Evolutionary conservation across 2,329 filamentous ascomycete species (phyloP).

Genomic region (Botryotinia convoluta): DNA sequence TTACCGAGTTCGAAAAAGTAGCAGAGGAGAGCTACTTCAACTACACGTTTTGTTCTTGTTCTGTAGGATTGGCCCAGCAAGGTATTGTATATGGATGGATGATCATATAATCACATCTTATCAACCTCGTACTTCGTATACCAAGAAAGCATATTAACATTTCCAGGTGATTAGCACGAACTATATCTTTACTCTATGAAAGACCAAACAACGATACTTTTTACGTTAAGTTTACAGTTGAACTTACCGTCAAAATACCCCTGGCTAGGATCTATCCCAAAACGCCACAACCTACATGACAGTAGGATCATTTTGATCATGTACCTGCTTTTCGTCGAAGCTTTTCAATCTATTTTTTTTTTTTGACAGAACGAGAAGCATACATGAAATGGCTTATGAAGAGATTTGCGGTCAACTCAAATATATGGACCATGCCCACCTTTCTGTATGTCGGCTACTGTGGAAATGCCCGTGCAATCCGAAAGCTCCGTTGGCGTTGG

Average conservation of each 20-base stretch:
- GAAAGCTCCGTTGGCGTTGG: neutral
- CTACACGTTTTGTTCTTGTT: neutral
- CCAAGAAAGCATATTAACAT: neutral
- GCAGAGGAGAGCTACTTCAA: neutral
- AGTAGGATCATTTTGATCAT: neutral
- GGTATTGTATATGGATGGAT: neutral
- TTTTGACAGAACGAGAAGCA: neutral
- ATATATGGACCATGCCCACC: neutral
- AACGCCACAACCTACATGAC: neutral
- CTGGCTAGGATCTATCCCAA: neutral
- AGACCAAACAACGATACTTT: neutral
- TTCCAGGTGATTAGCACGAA: neutral
- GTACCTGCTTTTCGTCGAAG: neutral
- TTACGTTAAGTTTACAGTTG: neutral
- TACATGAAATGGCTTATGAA: neutral
- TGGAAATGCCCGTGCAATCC: neutral
- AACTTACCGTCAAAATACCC: neutral
- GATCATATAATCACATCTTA: neutral
- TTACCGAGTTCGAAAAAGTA: neutral
- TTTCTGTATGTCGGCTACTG: neutral
- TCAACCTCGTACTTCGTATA: neutral
- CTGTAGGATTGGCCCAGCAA: neutral
- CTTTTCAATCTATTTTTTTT: neutral
- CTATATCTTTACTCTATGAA: neutral
- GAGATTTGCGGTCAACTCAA: neutral